Evolutionary conservation across 2,329 filamentous ascomycete genomes (phyloP).

Genomic region (Beauveria pseudobassiana): DNA sequence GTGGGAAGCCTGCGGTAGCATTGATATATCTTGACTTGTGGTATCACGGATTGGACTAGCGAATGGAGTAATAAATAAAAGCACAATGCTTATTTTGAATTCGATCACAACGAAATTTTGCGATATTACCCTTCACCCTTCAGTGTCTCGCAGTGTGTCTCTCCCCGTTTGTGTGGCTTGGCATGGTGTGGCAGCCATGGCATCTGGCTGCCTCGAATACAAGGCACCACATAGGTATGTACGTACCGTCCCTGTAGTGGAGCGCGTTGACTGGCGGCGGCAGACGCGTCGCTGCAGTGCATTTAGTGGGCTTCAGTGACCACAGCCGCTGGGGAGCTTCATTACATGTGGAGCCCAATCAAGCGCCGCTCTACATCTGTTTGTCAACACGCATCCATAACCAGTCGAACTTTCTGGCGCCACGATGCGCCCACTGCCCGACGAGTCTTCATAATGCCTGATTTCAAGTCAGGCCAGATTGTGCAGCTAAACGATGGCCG

Average conservation of each 20-base stretch:
- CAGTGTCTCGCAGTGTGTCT: constrained; percentile 4
- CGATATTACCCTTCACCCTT: background rate
- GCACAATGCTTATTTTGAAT: background rate
- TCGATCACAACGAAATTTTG: background rate
- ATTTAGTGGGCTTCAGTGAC: background rate
- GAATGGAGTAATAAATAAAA: background rate
- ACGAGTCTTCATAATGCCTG: constrained; percentile 40
- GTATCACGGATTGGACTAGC: background rate
- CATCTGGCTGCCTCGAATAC: background rate
- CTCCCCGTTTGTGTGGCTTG: background rate
- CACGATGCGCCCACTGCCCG: constrained; percentile 26
- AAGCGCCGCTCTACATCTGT: background rate
- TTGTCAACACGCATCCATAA: background rate
- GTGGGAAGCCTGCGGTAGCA: background rate
- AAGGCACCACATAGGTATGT: background rate
- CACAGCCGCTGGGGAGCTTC: background rate
- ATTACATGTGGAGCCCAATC: background rate
- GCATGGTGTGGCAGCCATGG: background rate
- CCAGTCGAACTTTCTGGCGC: constrained; percentile 1
- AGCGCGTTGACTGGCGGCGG: background rate
- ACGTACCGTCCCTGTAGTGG: background rate
- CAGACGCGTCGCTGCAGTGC: background rate
- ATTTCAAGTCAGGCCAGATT: constrained; percentile 60
- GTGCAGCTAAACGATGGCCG: constrained; percentile 75
- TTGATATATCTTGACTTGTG: background rate